Evolutionary conservation across 257 asterid species (phyloP), one percentile per base, ranked within the genome.

Genomic region (Craterostigma plantagineum): DNA sequence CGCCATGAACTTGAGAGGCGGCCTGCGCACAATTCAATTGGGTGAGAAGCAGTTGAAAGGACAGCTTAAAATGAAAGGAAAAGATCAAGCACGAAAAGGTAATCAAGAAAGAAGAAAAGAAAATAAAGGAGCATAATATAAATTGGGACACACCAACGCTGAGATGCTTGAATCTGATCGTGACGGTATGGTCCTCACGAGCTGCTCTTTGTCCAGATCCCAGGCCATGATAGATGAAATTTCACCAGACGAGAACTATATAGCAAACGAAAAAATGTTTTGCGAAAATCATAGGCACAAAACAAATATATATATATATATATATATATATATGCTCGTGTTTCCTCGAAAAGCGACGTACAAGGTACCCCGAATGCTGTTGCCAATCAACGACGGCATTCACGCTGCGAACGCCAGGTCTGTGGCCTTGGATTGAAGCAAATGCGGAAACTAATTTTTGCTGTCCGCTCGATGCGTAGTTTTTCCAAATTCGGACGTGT

Each of bases 371-470:
- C 40, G 99, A 90, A 66, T 77, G 95, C 73, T 90, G 99, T 63
- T 90, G 99, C 99, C 99, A 90, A 69, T 90, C 99, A 44, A 90
- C 94, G 56, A 90, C 94, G 60, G 99, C 92, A 15, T 79, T 83
- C 65, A 73, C 72, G 64, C 84, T 63, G 49, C 81, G 91, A 48
- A 74, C 84, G 43, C 91, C 94, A 56, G 87, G 85, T 64, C 74
- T 71, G 54, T 70, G 94, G 46, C 90, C 96, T 57, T 75, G 99
- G 62, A 80, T 71, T 27, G 99, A 80, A 42, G 90, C 61, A 61
- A 90, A 83, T 38, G 90, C 91, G 56, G 99, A 72, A 50, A 90
- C 94, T 45, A 90, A 63, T 55, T 73, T 84, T 51, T 90, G 96
- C 39, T 66, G 73, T 43, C 91, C 87, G 52, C 55, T 90, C 35